These are phyloP conservation scores for Adansonia digitata DNA, from an alignment of 345 rosid species.

Conservation along the genomic window DNA sequence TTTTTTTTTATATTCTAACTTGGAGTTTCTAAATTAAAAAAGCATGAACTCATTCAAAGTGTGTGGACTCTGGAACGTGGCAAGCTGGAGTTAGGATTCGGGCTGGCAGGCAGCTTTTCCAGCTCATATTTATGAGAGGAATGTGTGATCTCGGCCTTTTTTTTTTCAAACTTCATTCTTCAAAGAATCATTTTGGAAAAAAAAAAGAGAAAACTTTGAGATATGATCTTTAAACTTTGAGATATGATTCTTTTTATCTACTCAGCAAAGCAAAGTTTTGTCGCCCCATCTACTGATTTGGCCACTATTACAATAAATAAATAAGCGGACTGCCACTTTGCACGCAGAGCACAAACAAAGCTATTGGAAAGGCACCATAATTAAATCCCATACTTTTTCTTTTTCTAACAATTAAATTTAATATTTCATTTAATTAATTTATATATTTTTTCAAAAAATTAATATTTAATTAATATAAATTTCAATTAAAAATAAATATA, in stretches of 20 bases:
- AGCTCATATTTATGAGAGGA: neutral
- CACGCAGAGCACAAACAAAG: neutral
- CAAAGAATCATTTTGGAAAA: neutral
- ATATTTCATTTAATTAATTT: too few relatives aligned
- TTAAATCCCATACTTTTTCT: neutral
- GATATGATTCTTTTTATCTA: neutral
- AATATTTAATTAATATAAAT: too few relatives aligned
- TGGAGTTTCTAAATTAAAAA: too few relatives aligned
- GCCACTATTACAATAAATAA: too few relatives aligned
- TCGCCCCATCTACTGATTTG: neutral
- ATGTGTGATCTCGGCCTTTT: neutral
- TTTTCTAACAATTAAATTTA: too few relatives aligned
- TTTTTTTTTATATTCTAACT: too few relatives aligned
- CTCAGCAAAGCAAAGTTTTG: neutral
- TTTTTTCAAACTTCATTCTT: neutral
- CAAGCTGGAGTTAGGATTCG: neutral
- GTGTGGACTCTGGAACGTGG: neutral
- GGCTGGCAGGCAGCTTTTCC: neutral
- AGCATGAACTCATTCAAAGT: neutral
- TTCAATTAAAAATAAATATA: too few relatives aligned
- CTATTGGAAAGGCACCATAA: neutral
- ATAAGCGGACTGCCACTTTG: too few relatives aligned
- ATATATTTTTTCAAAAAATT: too few relatives aligned
- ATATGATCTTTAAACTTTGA: neutral
- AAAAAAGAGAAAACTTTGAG: too few relatives aligned